Evolutionary conservation across 2,329 filamentous ascomycete species (phyloP), one percentile per base, ranked within the genome.

Genomic region (Coniochaeta sp.): DNA sequence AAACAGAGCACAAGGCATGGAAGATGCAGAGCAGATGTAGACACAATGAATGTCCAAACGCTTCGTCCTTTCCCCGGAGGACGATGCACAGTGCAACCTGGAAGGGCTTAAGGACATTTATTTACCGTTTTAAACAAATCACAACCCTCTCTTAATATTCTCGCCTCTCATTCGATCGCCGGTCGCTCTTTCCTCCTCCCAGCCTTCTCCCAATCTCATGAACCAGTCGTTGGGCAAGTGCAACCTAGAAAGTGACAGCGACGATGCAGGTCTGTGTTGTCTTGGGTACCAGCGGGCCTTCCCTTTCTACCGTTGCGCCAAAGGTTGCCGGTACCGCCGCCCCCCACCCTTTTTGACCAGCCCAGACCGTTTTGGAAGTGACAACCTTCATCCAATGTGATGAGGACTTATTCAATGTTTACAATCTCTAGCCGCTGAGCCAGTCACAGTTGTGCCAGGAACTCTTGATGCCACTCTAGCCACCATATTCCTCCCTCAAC

Each of bases 161-260:
- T 56, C 56, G 55, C 22, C 56, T 57, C 57, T 56, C 54, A 58
- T 58, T 58, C 55, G 53, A 55, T 24, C 20, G 26, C 12, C 20
- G 13, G 12, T 42, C 38, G 38, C 38, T 42, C 38, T 24, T 42
- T 40, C 26, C 26, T 18, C 33, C 18, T 42, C 38, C 38, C 38
- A 42, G 20, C 20, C 38, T 26, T 42, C 20, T 40, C 14, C 38
- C 38, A 18, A 42, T 42, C 26, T 24, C 12, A 42, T 42, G 38
- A 42, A 22, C 38, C 38, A 40, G 13, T 42, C 7, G 38, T 58
- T 60, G 53, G 52, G 31, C 32, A 47, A 47, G n/a, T n/a, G n/a
- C n/a, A n/a, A n/a, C n/a, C n/a, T n/a, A n/a, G n/a, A n/a, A 38
- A 38, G 33, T 42, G 38, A 22, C 38, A 42, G 18, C 18, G 35